Evolutionary conservation across 805 yeast genomes (phyloP), one percentile per base, ranked within the genome.

Genomic region (Monosporozyma solicola): DNA sequence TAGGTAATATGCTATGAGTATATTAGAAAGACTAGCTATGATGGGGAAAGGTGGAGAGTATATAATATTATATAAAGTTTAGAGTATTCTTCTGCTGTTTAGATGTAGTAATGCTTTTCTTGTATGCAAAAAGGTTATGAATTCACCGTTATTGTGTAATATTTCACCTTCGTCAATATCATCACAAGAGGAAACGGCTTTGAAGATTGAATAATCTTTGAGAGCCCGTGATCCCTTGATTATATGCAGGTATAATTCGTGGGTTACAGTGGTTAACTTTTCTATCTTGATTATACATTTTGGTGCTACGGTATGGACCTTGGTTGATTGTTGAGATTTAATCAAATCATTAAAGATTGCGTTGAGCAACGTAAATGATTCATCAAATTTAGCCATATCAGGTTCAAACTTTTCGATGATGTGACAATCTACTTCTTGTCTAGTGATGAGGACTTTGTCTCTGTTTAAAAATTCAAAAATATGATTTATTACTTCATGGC

Each of bases 41-140:
- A 35, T 13, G n/a, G 13, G 29, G 5, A 3, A 15, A 3, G 4
- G n/a, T 35, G 5, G 7, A 15, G 1, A 15, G n/a, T 35, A 35
- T 32, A 35, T 35, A 35, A 35, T 11, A 35, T 15, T 15, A 35
- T 25, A 10, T 33, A 16, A 15, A 8, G 15, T 27, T 55, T 49
- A 62, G 37, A 62, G 59, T 13, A 61, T 54, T 50, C 55, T 61
- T 39, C 66, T 58, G 41, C 54, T 55, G 16, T 55, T 50, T 11
- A 62, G 56, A 33, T 53, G 54, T 33, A 62, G 51, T 45, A 59
- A 15, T 9, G 48, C 13, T 32, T 53, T 53, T 31, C 55, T 29
- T 15, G 48, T 24, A 3, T 35, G 29, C 32, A 41, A 39, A 27
- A 52, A 52, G 5, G 24, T 1, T 22, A 20, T 41, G 27, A 41